Base-by-base conservation (phyloP, 768 basidiomycete species). In the Panellus pusillus region DNA sequence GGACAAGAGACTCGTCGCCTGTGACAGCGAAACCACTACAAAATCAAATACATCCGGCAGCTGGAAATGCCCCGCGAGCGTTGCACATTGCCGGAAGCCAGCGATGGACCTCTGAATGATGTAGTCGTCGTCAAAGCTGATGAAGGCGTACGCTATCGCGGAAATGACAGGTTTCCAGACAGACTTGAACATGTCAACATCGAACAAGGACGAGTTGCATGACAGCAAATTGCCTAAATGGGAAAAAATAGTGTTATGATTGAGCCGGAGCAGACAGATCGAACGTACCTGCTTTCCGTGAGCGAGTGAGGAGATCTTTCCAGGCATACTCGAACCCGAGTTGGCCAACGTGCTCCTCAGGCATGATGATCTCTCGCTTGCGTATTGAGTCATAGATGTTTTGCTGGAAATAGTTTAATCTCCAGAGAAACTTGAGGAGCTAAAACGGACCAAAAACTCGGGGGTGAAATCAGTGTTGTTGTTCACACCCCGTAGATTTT, bases 311-410 rank as follows among this genome's bases (percentile, higher is more conserved):
- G 9, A 99, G 76, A 62, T 98, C 94, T 67, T 97, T 98, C 97
- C 97, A 99, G 15, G 97, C 96, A 67, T 96, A 97, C 62, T 98
- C 97, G 67, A 99, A 99, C 9, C 97, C 97, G 41, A 96, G 80
- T 65, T 93, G 92, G 2, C 96, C 97, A 9, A 87, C 90, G 64
- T 99, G 97, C 63, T 99, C 97, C 70, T 98, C 94, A 0, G 97
- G 96, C 85, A 99, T 89, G 45, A 98, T 80, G 50, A 99, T 98
- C 72, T 99, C 97, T 39, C 86, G 78, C 70, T 90, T 94, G 47
- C 90, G 84, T 63, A 99, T 97, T 1, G 91, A 93, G 61, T 98
- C 94, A 61, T 93, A 98, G 47, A 98, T 92, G 40, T 79, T 79
- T 75, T 87, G 83, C 95, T 97, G 6, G n/a, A 52, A 13, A 9